Conservation (phyloP, 495 filamentous ascomycete genomes). For the Daldinia concentrica region DNA sequence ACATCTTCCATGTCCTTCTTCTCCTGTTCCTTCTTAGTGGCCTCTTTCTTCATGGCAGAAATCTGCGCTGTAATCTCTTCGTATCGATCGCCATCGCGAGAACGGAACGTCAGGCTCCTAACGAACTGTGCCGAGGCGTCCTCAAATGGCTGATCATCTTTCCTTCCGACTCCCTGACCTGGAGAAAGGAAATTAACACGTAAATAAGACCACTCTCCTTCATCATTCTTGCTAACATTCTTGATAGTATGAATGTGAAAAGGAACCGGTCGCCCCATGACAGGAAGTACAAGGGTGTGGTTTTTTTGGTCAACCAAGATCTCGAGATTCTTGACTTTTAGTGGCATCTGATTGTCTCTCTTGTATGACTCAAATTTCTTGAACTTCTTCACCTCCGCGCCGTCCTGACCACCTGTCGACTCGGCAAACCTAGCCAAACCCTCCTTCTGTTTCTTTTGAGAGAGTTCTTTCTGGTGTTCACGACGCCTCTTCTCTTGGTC, state of each 20-base stretch:
- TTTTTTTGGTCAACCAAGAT: conserved; percentile 92
- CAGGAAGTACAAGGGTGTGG: conserved; percentile 87
- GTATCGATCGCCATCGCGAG: conserved; percentile 85
- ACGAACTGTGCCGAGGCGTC: conserved; percentile 96
- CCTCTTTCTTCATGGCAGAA: conserved; percentile 90
- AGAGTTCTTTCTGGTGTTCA: conserved; percentile 93
- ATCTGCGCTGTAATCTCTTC: conserved; percentile 90
- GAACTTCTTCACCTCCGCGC: conserved; percentile 93
- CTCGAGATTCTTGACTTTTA: conserved; percentile 80
- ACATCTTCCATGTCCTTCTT: conserved; percentile 99
- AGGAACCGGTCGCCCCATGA: conserved; percentile 97
- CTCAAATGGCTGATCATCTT: conserved; percentile 98
- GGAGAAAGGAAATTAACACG: conserved; percentile 98
- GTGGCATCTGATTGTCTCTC: conserved; percentile 92
- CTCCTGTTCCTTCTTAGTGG: conserved; percentile 90
- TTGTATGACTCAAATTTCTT: conserved; percentile 99
- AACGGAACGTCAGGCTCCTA: conserved; percentile 91
- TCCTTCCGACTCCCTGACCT: conserved; percentile 95
- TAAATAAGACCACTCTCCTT: conserved; percentile 91
- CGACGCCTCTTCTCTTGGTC: conserved; percentile 87
- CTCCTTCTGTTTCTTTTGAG: conserved; percentile 85
- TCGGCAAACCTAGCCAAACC: conserved; percentile 83
- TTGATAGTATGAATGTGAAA: conserved; percentile 99
- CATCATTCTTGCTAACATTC: conserved; percentile 93
- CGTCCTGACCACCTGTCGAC: conserved; percentile 84